Evolutionary conservation across 140 eudicot species (phyloP).

Genomic region (Ambrosia hybrid): DNA sequence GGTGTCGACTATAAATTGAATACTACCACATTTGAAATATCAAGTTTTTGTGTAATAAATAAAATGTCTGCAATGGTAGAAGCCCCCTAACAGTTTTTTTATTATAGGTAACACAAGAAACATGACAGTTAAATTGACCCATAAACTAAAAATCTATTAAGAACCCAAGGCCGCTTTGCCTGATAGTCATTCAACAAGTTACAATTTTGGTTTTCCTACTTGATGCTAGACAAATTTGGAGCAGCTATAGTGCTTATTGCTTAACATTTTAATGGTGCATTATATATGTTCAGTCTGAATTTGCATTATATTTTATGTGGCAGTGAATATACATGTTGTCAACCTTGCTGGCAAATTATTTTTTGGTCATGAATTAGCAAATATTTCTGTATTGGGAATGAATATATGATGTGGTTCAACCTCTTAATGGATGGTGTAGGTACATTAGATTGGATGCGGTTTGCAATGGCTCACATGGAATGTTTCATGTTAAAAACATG

Average conservation of each 20-base stretch:
- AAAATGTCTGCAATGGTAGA: no score
- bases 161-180: no score
- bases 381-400: no score
- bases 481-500: no score
- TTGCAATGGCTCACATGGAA: no score
- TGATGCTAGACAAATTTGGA: conserved; percentile 75
- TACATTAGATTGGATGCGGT: no score
- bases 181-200: conserved; percentile 11
- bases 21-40: conserved; percentile 1
- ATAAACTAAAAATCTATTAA: neutral
- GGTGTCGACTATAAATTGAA: conserved; percentile 4
- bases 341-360: no score
- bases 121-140: conserved; percentile 1
- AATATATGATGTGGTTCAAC: no score
- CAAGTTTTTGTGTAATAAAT: neutral
- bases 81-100: neutral
- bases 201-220: conserved; percentile 3
- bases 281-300: neutral
- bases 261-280: conserved; percentile 2
- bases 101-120: neutral
- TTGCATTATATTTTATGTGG: neutral
- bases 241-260: conserved; percentile 84
- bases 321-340: no score
- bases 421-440: no score
- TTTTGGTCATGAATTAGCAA: no score